Conservation (phyloP, 768 basidiomycete species). For the Plicaturopsis crispa region DNA sequence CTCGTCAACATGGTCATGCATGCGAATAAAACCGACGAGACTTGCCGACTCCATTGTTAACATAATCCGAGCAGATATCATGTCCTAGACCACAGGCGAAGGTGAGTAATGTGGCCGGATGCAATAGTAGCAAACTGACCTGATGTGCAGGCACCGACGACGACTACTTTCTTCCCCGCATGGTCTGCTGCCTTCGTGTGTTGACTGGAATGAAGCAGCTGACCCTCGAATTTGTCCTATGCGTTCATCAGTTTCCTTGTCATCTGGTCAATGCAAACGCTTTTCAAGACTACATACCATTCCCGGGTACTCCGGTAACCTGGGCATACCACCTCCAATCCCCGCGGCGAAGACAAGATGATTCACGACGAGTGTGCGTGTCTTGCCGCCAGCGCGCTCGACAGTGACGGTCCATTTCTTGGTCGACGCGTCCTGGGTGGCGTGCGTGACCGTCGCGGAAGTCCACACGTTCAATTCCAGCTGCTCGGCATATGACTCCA, state of each 20-base stretch:
- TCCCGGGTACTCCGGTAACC: slow-evolving; percentile 9
- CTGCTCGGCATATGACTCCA: slow-evolving; percentile 53
- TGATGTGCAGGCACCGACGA: slow-evolving; percentile 66
- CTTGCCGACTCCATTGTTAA: slow-evolving; percentile 27
- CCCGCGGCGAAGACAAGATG: slow-evolving; percentile 39
- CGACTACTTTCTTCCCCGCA: slow-evolving; percentile 54
- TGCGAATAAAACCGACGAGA: background rate
- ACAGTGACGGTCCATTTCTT: slow-evolving; percentile 37
- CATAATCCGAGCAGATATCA: slow-evolving; percentile 37
- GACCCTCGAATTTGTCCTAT: slow-evolving; percentile 44
- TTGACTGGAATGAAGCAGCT: slow-evolving; percentile 41
- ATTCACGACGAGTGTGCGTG: slow-evolving; percentile 22
- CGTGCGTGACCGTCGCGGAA: slow-evolving; percentile 24
- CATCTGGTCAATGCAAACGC: background rate
- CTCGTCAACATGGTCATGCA: background rate
- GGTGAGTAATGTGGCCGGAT: background rate
- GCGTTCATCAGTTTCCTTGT: background rate
- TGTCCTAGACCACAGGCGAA: slow-evolving; percentile 22
- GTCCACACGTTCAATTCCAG: slow-evolving; percentile 62
- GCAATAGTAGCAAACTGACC: slow-evolving; percentile 18
- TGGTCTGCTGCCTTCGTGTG: slow-evolving; percentile 42
- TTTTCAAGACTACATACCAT: slow-evolving; percentile 3
- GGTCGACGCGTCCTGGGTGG: slow-evolving; percentile 21
- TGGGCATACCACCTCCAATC: slow-evolving; percentile 8
- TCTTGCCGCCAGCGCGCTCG: slow-evolving; percentile 21